Percentiles rank a stretch among this genome's conserved stretches.
These are phyloP conservation scores for Gamarada debralockiae DNA, from an alignment of 495 filamentous ascomycete species.

Conservation along the genomic window DNA sequence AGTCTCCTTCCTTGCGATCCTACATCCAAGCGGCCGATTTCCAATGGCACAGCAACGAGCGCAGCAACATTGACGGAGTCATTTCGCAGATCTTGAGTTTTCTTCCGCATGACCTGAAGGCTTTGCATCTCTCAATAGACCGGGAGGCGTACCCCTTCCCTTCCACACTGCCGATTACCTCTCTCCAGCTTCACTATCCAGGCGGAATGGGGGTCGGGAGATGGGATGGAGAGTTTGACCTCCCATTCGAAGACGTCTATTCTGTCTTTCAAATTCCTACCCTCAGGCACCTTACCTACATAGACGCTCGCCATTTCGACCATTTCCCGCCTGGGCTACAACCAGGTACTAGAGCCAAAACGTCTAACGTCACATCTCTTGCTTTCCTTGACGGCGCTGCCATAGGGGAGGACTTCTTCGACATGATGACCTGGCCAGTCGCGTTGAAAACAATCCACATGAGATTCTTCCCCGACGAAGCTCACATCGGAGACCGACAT, in stretches of 20 bases:
- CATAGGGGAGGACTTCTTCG: background rate
- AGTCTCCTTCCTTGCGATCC: background rate
- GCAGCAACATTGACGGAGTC: background rate
- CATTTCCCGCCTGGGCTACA: background rate
- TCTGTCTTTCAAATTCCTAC: background rate
- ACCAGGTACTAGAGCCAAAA: background rate
- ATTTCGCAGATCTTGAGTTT: background rate
- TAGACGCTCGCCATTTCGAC: background rate
- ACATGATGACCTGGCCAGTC: background rate
- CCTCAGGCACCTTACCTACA: background rate
- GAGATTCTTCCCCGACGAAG: background rate
- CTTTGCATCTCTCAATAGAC: background rate
- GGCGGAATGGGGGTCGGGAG: background rate
- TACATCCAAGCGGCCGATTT: background rate
- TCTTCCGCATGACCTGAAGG: background rate
- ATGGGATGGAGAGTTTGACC: background rate
- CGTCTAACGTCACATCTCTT: background rate
- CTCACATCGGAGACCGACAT: background rate
- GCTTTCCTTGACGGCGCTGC: background rate
- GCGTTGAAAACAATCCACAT: background rate
- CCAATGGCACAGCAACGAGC: background rate
- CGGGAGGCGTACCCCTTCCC: background rate
- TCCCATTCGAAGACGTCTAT: background rate
- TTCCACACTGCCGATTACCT: background rate
- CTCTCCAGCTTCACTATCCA: background rate